Base-by-base conservation (phyloP, 495 filamentous ascomycete genomes). In the Xylaria castorea region DNA sequence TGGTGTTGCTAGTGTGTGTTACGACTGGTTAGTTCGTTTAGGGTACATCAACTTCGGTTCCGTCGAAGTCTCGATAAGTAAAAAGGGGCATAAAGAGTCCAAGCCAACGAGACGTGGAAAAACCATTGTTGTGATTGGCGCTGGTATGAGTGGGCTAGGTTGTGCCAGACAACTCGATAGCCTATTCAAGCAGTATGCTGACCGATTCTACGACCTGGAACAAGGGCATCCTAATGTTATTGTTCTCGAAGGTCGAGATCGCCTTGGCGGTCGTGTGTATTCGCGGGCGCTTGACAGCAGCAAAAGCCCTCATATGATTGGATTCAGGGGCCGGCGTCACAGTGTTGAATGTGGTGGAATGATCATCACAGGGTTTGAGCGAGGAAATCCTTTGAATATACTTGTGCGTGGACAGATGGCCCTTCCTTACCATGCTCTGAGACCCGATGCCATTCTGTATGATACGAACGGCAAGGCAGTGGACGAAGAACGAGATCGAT, bases 41-140 rank as follows among this genome's bases (percentile, higher is more conserved):
- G 96, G 97, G 9, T 97, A 98, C 79, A 97, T 99, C 83, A 99
- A 99, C 81, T 97, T 94, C 81, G 96, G 96, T 25, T 98, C 95
- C 76, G 85, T 97, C 8, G 92, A 94, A 76, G 44, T 82, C 8
- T 75, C 75, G n/a, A 58, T 75, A 1, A 11, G 36, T 16, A 76
- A 72, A 72, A 85, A 91, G 60, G 87, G 89, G 4, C 30, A 68
- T 20, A 64, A 64, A 40, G 77, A 74, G 38, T 18, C 32, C 16
- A 72, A 46, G 79, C 84, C 75, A 78, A 83, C 22, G n/a, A 80
- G 81, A 30, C 91, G 88, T 75, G 80, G 84, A 66, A 90, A 86
- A 75, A 94, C 91, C 0, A 86, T 98, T 71, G 92, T 96, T 50
- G 87, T 99, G 12, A 89, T 99, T 70, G 96, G 96, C n/a, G 96